These are phyloP conservation scores for Eutrema heterophyllum DNA, from an alignment of 345 rosid genomes.

Conservation along the genomic window DNA sequence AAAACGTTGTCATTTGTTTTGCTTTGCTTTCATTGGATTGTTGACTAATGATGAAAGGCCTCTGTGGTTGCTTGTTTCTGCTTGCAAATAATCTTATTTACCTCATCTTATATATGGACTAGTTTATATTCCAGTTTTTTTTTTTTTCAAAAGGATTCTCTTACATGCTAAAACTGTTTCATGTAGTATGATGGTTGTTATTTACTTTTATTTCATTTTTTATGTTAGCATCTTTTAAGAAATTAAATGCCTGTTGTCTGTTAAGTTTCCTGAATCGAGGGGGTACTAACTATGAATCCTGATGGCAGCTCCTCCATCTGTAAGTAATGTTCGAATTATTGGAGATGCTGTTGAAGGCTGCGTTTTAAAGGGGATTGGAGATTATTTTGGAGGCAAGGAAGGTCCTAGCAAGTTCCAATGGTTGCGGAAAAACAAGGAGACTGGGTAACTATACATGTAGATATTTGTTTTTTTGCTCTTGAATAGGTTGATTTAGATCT, in stretches of 20 bases:
- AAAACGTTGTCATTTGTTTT: not conserved
- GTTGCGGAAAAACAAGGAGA: slow-evolving; percentile 71
- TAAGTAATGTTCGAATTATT: slow-evolving; percentile 58
- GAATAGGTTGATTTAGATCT: not conserved
- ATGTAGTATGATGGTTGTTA: not conserved
- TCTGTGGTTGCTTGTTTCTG: slow-evolving; percentile 10
- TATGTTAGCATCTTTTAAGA: not conserved
- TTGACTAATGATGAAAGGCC: not conserved
- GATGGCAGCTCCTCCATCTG: slow-evolving; percentile 88
- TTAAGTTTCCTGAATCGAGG: not conserved
- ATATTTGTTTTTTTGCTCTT: not conserved
- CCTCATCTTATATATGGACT: not conserved
- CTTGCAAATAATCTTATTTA: not conserved
- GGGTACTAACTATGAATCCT: slow-evolving; percentile 24
- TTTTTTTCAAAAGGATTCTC: not conserved
- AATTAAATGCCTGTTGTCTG: not conserved
- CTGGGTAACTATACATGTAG: slow-evolving; percentile 46
- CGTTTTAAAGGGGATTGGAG: slow-evolving; percentile 69
- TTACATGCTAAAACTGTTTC: not conserved
- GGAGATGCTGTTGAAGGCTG: slow-evolving; percentile 87
- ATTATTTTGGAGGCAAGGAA: slow-evolving; percentile 96
- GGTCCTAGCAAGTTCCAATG: slow-evolving; percentile 98
- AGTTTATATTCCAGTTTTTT: not conserved
- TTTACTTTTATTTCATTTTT: not conserved
- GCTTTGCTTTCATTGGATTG: slow-evolving; percentile 8